Evolutionary conservation across 768 basidiomycete genomes (phyloP), one percentile per base, ranked within the genome.

Genomic region (Lactarius pseudohatsudake): DNA sequence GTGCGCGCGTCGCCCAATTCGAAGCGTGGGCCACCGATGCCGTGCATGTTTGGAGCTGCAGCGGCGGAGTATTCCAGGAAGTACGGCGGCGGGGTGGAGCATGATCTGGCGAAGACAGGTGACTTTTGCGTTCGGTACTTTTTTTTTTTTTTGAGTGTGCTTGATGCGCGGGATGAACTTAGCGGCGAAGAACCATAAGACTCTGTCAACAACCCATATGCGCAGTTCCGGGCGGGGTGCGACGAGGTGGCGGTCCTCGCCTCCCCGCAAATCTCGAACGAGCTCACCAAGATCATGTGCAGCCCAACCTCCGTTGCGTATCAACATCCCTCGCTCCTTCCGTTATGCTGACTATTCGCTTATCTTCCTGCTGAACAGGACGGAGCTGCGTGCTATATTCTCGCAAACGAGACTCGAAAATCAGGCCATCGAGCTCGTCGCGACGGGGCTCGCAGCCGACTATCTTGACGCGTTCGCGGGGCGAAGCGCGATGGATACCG

Each of bases 141-240:
- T 89, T 41, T 16, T 41, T 26, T 26, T 26, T 26, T 7, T 32
- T 5, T 6, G 40, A 0, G 59, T 41, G 15, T 47, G 47, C 20
- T 22, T 32, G 54, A 22, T 32, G 34, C 9, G 26, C 61, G 11
- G 28, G 22, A 2, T 20, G 16, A 9, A 3, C 43, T 2, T 64
- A 91, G 91, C 90, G 34, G 85, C 89, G 26, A 94, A 95, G 81
- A 93, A 92, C 71, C 92, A 94, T 74, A 85, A 81, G 65, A 94
- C 74, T 90, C 90, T 0, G 74, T 87, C 64, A 88, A 89, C 63
- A 94, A 94, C 70, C 91, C 92, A 0, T 95, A 94, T 71, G 88
- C 90, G 0, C 93, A 95, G 74, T 95, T 95, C 76, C 83, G 86
- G 6, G 83, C 88, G 71, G 89, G 89, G 5, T 91, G 89, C 88